Evolutionary conservation across 176 grass and related monocot genomes (phyloP), one percentile per base, ranked within the genome.

Genomic region (Eremochloa ophiuroides): DNA sequence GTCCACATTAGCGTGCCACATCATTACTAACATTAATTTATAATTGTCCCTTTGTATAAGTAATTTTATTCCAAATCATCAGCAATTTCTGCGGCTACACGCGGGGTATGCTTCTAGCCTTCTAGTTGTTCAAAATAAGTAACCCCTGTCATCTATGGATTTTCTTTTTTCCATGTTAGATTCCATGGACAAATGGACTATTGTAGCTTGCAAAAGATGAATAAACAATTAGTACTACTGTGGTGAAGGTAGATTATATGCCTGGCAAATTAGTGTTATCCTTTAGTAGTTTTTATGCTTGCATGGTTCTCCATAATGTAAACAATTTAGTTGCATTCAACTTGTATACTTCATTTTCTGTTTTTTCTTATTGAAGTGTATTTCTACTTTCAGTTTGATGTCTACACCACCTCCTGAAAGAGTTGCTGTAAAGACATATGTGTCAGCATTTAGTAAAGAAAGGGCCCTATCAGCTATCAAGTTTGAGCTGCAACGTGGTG

Each of bases 391-490:
- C 84, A 98, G 95, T 85, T 94, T 98, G 74, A 94, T 98, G 85
- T 98, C 95, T 60, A 94, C 95, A 63, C 95, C 95, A 66, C 95
- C 95, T 75, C 92, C 92, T 75, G 92, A 94, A 84, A 86, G 95
- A 89, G 90, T 98, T 85, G 88, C 92, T 85, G 89, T 98, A 74
- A 94, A 91, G 78, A 98, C 95, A 66, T 87, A 89, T 22, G 78
- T 98, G 65, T 87, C 87, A 65, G 83, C 83, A 83, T 98, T 87
- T 94, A 98, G 78, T 76, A 87, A 89, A 91, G 88, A 94, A 78
- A 94, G 87, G 62, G 82, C 84, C 40, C 71, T 94, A 33, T 84
- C 85, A 87, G 95, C 95, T 67, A 98, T 98, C 80, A 94, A 83
- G 69, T 87, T 87, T 85, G 95, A 98, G 40, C 56, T 98, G 77